Evolutionary conservation across 2,329 filamentous ascomycete genomes (phyloP), one percentile per base, ranked within the genome.

Genomic region (Trichoderma asperellum): DNA sequence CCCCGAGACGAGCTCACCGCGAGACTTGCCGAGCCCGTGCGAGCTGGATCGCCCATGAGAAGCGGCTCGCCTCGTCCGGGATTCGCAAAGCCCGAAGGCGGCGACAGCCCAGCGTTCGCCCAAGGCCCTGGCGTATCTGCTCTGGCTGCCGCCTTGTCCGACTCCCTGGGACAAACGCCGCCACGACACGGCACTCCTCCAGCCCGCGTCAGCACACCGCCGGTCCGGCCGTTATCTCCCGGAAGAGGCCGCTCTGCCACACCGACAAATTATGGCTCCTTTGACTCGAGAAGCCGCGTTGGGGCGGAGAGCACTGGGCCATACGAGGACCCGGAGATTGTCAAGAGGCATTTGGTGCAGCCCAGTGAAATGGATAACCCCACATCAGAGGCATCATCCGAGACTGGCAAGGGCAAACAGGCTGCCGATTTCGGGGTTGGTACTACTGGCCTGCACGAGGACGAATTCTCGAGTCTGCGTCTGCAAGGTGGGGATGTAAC

Each of bases 401-500:
- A 77, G 71, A 77, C 81, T 53, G 84, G 85, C 56, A 88, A 88
- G 74, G 87, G 87, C 29, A 89, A 89, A 76, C 85, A 87, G 72
- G 77, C 81, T 2, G 83, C 79, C 29, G 80, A 82, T 27, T 73
- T 75, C 53, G 64, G 61, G 7, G 55, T 56, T 34, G 78, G 77
- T 8, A 71, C 77, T 47, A 72, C 75, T 0, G 80, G 80, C n/a
- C 76, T 75, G 74, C 86, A 88, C 71, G 88, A 91, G 6, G 92
- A 96, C 70, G 93, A 97, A 76, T 99, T 99, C 78, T 97, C 94
- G 35, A 98, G 96, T 80, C 81, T 99, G 78, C 90, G 91, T 77
- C 83, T 99, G 58, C 96, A 98, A 78, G 96, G 96, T 70, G 96
- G 96, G 72, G 96, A 99, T 78, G 91, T 97, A 69, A 97, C 95